A percentile compares a stretch with the other conserved stretches of the same genome.
phyloP scores from a whole-genome alignment of 2,329 filamentous ascomycete species.

The Dothideomycetes sp. region DNA sequence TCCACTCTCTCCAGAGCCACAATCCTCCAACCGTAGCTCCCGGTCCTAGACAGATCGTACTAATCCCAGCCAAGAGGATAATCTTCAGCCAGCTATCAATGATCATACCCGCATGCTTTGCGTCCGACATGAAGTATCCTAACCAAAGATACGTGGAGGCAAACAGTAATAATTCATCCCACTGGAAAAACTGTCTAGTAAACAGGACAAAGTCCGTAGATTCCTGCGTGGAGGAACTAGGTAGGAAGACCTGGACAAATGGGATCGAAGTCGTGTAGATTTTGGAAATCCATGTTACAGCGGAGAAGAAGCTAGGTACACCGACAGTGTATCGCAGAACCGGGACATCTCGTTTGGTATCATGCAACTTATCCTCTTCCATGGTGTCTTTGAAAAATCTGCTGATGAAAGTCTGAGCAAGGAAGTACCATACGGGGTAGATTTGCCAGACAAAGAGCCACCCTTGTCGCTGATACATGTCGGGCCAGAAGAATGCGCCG shows the following conservation, averaged over 20 bases:
- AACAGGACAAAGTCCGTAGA: background rate
- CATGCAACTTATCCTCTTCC: constrained; percentile 14
- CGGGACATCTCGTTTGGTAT: constrained; percentile 15
- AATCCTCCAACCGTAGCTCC: constrained; percentile 23
- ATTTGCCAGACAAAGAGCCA: constrained; percentile 13
- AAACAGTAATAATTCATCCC: constrained; percentile 7
- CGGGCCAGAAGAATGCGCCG: constrained; percentile 15
- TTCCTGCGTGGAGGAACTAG: background rate
- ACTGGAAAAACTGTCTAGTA: constrained; percentile 2
- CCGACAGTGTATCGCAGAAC: constrained; percentile 14
- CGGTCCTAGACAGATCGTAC: constrained; percentile 20
- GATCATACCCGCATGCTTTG: constrained; percentile 26
- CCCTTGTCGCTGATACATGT: constrained; percentile 5
- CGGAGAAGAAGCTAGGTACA: constrained; percentile 7
- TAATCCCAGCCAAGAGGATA: constrained; percentile 12
- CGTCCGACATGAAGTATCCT: constrained; percentile 25
- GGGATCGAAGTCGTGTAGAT: constrained; percentile 3
- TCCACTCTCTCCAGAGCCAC: constrained; percentile 30
- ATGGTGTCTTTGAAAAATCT: constrained; percentile 18
- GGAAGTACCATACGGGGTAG: constrained; percentile 15
- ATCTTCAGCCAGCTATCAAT: constrained; percentile 20
- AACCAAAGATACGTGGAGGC: constrained; percentile 24
- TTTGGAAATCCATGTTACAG: constrained; percentile 12
- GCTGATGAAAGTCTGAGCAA: constrained; percentile 18
- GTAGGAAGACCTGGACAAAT: constrained; percentile 8